Evolutionary conservation across 345 rosid species (phyloP).

Genomic region (Gossypium rotundifolium): DNA sequence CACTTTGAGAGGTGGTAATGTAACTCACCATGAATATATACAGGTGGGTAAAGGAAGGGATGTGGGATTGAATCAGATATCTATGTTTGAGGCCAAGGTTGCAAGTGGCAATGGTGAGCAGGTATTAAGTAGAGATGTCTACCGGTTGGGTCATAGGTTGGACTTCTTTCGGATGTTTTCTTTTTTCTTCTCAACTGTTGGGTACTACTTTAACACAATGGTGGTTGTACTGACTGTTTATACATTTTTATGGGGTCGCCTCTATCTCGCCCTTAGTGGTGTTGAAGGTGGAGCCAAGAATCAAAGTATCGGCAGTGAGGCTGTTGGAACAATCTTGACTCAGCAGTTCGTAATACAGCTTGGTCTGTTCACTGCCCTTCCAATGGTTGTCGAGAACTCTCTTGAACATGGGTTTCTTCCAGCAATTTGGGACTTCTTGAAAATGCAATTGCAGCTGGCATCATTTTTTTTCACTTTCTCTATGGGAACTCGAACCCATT

Average conservation of each 20-base stretch:
- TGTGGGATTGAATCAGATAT: slow-evolving; percentile 81
- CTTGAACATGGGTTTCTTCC: slow-evolving; percentile 84
- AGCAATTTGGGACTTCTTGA: slow-evolving; percentile 76
- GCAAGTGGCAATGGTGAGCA: slow-evolving; percentile 96
- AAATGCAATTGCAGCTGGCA: slow-evolving; percentile 83
- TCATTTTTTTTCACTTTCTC: slow-evolving; percentile 78
- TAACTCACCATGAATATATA: slow-evolving; percentile 86
- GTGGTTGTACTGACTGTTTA: slow-evolving; percentile 64
- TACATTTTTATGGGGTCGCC: slow-evolving; percentile 78
- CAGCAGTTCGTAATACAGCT: slow-evolving; percentile 81
- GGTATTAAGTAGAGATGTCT: slow-evolving; percentile 81
- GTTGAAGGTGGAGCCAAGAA: slow-evolving; percentile 43
- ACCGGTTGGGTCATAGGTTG: slow-evolving; percentile 78
- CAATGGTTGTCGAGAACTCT: slow-evolving; percentile 78
- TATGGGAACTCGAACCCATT: slow-evolving; percentile 81
- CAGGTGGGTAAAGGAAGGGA: slow-evolving; percentile 95
- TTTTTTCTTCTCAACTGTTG: slow-evolving; percentile 64
- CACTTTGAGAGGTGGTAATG: slow-evolving; percentile 87
- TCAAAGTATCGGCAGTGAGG: slow-evolving; percentile 35
- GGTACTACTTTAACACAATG: slow-evolving; percentile 72
- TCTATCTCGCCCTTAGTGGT: slow-evolving; percentile 84
- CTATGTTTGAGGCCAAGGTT: slow-evolving; percentile 87
- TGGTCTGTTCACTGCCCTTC: slow-evolving; percentile 78
- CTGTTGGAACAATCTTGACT: slow-evolving; percentile 69
- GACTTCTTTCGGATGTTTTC: slow-evolving; percentile 91